Evolutionary conservation across 306 rosid genomes (phyloP), one percentile per base, ranked within the genome.

Genomic region (Ceratonia siliqua): DNA sequence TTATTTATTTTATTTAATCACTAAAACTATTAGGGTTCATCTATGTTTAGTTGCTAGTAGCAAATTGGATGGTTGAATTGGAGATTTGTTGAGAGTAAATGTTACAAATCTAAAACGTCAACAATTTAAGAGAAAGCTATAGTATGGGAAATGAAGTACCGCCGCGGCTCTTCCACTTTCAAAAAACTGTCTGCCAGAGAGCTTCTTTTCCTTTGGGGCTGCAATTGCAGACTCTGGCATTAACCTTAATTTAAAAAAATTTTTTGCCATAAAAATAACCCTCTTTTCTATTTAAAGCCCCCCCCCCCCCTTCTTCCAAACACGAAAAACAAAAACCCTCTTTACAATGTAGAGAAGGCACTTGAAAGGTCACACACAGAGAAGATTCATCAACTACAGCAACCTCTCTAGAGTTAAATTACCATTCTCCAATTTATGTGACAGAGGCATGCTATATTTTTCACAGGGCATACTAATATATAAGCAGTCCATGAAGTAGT

Each of bases 171-270:
- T 86, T 86, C 96, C 97, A 68, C 91, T 86, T 89, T 95, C 99
- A 89, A 95, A 92, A 96, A 96, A 95, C 78, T 95, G 99, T 78
- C 99, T 87, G 68, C 99, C 99, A 55, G 82, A 0, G 67, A 90
- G 97, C 86, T 75, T 95, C 91, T 95, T 95, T 75, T 95, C 99
- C 91, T 90, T 95, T 0, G 99, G 86, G 56, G 91, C 89, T 46
- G 98, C 11, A 43, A 95, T 97, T 20, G 80, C 99, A 35, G 98
- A 73, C 78, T 90, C 99, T 0, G 99, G 99, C 99, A 95, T 92
- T 85, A 95, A 64, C 97, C 99, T 95, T 88, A 72, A 87, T 62
- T 74, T 25, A 36, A 72, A 43, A 59, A 61, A 77, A 49, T 20
- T 28, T 42, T 68, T 62, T 14, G 33, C 42, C 71, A 25, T 79